Percentiles rank a stretch among this genome's conserved stretches.
Evolutionary conservation across 2,329 filamentous ascomycete species (phyloP).

Genomic region (Colletotrichum plurivorum): DNA sequence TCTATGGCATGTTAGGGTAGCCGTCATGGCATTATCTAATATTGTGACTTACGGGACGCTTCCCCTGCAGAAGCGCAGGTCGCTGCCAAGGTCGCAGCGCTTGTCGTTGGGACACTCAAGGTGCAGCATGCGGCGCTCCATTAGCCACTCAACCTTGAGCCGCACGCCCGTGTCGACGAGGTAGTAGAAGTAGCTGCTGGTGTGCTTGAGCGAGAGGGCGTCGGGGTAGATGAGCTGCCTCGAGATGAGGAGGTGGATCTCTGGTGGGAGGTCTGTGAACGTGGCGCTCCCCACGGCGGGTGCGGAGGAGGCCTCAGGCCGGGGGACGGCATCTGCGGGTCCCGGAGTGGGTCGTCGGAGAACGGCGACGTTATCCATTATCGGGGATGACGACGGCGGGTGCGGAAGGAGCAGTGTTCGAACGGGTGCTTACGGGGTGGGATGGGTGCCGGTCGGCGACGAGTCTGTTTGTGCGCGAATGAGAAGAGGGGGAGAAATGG

Average conservation of each 20-base stretch:
- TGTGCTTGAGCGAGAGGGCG: slow-evolving; percentile 78
- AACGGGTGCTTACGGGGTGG: too few relatives aligned
- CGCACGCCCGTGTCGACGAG: slow-evolving; percentile 76
- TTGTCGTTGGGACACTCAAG: slow-evolving; percentile 75
- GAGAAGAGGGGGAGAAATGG: neutral
- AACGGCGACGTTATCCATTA: neutral
- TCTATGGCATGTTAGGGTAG: slow-evolving; percentile 48
- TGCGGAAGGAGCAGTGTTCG: too few relatives aligned
- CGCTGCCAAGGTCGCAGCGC: slow-evolving; percentile 71
- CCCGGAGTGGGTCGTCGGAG: slow-evolving; percentile 23
- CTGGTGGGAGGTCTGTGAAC: slow-evolving; percentile 71
- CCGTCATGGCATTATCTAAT: neutral
- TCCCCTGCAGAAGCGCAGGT: slow-evolving; percentile 72
- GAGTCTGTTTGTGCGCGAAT: neutral
- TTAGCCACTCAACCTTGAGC: slow-evolving; percentile 78
- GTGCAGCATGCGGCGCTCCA: slow-evolving; percentile 73
- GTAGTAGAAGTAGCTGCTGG: slow-evolving; percentile 72
- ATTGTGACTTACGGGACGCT: slow-evolving; percentile 71
- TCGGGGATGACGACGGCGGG: neutral
- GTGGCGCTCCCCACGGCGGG: slow-evolving; percentile 29
- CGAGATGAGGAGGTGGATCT: slow-evolving; percentile 76
- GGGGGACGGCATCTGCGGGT: slow-evolving; percentile 6
- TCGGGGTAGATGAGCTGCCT: slow-evolving; percentile 77
- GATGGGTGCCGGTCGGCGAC: neutral
- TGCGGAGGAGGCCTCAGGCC: neutral